Base-by-base conservation (phyloP, 2,329 filamentous ascomycete species). In the Emmonsia crescens region DNA sequence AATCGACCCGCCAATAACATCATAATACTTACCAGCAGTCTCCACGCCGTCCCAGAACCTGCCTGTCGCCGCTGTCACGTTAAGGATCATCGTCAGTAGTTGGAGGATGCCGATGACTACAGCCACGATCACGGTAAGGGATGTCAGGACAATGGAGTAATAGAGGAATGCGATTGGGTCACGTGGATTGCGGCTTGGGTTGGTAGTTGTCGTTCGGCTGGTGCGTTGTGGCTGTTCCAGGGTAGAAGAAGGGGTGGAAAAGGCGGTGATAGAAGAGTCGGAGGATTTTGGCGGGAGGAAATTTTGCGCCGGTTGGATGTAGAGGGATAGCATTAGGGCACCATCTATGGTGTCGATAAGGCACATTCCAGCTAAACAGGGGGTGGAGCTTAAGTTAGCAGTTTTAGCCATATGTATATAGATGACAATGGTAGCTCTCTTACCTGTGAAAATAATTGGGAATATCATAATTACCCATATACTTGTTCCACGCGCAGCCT, bases 401-500 rank as follows among this genome's bases (percentile, higher is more conserved):
- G 2, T 60, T 54, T 33, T 3, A 21, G 4, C 2, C n/a, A 40
- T 10, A 16, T 33, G 24, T 27, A n/a, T 48, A 19, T 31, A 49
- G 49, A 16, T n/a, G 8, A 58, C 14, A 33, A 33, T 29, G 19
- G 9, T 27, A 31, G 38, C 12, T 0, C 19, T 46, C 79, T 71
- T 74, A 88, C 87, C 83, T 0, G 93, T 96, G 70, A 97, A 97
- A 0, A 97, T 78, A 0, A 93, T 74, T 0, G 94, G 94, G 62
- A 96, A 96, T 59, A 99, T 87, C 38, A 97, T 74, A 63, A 97
- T 97, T 16, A 96, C 78, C 94, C 94, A 99, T 63, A 97, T 87
- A 38, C 86, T 90, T 0, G 91, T 96, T 1, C 93, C 93, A 64
- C 88, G 82, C 0, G 91, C 86, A 0, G 89, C 92, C 69, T 96